Evolutionary conservation across 257 asterid species (phyloP), one percentile per base, ranked within the genome.

Genomic region (Solanum tarijense): DNA sequence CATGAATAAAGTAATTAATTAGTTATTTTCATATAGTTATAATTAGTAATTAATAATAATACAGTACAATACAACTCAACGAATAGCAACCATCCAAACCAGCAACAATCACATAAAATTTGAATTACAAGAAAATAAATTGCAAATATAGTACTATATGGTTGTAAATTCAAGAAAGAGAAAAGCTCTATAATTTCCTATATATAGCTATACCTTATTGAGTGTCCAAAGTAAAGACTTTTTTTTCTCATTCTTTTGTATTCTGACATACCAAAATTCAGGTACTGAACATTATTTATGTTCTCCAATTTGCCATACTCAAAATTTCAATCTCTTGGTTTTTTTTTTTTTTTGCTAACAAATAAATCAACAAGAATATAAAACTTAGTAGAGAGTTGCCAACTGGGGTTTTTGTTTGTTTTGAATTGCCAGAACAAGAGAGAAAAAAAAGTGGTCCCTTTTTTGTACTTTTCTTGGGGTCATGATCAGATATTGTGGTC

Each of bases 401-500:
- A 48, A 82, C 69, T 48, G 85, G 20, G 16, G 18, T 74, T 5
- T 34, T 43, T 78, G 5, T 79, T 43, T 55, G 66, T 55, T 55
- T 7, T 27, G 25, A 13, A 43, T 4, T 5, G 36, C 36, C 16
- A 25, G 36, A 78, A 73, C 66, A 73, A 32, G 9, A 60, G 7
- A n/a, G 2, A n/a, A 23, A n/a, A 27, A 69, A 69, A 29, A 29
- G 43, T 62, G 88, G 68, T 55, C 69, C 76, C 87, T 36, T 9
- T 4, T 82, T 82, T 82, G 69, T 82, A 29, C 27, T 46, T 81
- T 13, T 52, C 3, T 39, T 36, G 88, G 87, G 87, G 46, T 65
- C 76, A 66, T 86, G 83, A 66, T 90, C 89, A 76, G 46, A 58
- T 58, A 35, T 87, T 81, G 32, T 89, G 90, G 88, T 84, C 73